Evolutionary conservation across 495 filamentous ascomycete genomes (phyloP), one percentile per base, ranked within the genome.

Genomic region (Sordaria brevicollis): DNA sequence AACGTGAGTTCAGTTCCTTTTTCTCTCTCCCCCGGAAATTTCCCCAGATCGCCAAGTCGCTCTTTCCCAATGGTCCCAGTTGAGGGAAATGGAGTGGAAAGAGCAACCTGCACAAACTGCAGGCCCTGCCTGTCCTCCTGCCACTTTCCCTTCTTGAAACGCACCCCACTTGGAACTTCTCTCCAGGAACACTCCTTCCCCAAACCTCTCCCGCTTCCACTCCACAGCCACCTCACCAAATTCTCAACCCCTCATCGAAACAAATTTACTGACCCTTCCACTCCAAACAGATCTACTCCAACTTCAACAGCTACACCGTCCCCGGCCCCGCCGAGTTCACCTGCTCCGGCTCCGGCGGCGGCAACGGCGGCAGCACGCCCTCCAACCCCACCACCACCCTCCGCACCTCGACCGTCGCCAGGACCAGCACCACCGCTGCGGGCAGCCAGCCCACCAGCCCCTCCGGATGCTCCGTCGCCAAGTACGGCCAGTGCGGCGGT

Each of bases 401-500:
- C 39, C 11, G 34, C 8, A 67, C 69, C 13, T 33, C 65, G 13
- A 57, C 49, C 25, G 49, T 57, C 5, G 25, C 49, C 49, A 67
- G n/a, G 34, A 11, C 65, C 29, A 33, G 7, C 33, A 66, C 66
- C 2, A 19, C 65, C 0, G 19, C 21, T 13, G 35, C 65, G n/a
- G 13, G 21, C 70, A 66, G 33, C 65, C 29, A 31, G 62, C 31
- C 70, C 67, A 25, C 71, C 0, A 17, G 1, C 19, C 31, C 66
- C 11, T 37, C 65, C 8, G 25, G 49, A 21, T 79, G 79, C 39
- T 66, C 70, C 2, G 73, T 78, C 33, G 68, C 76, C 25, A 77
- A 79, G 70, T 83, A 74, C 37, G 73, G 72, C 35, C 81, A 82
- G 73, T 83, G 81, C 72, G 81, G 81, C 33, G 81, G 81, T 6